Conservation (phyloP, 1,284 basidiomycete species). For the Fomes fomentarius region DNA sequence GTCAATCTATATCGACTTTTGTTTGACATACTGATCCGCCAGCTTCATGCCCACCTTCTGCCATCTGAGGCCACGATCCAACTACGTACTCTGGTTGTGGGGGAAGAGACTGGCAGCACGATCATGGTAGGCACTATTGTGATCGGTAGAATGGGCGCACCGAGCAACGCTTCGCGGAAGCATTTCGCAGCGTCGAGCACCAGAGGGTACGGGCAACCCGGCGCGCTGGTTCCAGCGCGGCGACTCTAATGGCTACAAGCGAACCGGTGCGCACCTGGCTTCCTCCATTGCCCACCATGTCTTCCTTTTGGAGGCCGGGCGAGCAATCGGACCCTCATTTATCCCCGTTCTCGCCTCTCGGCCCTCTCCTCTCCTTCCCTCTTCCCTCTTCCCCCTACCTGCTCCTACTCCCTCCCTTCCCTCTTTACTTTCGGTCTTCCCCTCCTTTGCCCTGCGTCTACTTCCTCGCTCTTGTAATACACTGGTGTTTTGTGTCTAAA, state of each 20-base stretch:
- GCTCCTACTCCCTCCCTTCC: neutral
- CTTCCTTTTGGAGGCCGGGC: slow-evolving; percentile 1
- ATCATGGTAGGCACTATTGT: too few species aligned
- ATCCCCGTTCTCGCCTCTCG: neutral
- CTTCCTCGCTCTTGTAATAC: too few species aligned
- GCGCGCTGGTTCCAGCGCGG: neutral
- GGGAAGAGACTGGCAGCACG: too few species aligned
- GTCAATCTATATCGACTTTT: too few species aligned
- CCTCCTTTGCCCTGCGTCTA: neutral
- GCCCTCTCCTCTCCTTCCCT: neutral
- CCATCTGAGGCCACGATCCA: too few species aligned
- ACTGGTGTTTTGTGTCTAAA: too few species aligned
- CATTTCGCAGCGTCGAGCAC: slow-evolving; percentile 3
- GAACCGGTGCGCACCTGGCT: slow-evolving; percentile 12
- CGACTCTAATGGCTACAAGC: neutral
- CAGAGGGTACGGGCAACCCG: neutral
- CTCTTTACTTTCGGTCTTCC: neutral
- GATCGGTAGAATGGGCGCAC: slow-evolving; percentile 1
- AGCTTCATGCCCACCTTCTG: too few species aligned
- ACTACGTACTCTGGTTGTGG: too few species aligned
- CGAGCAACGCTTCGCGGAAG: slow-evolving; percentile 6
- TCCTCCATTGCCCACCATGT: slow-evolving; percentile 3
- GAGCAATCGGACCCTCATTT: neutral
- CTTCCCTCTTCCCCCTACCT: neutral
- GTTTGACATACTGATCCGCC: too few species aligned